Conservation (phyloP, 139 green algal species). For the Tetradesmus obliquus region DNA sequence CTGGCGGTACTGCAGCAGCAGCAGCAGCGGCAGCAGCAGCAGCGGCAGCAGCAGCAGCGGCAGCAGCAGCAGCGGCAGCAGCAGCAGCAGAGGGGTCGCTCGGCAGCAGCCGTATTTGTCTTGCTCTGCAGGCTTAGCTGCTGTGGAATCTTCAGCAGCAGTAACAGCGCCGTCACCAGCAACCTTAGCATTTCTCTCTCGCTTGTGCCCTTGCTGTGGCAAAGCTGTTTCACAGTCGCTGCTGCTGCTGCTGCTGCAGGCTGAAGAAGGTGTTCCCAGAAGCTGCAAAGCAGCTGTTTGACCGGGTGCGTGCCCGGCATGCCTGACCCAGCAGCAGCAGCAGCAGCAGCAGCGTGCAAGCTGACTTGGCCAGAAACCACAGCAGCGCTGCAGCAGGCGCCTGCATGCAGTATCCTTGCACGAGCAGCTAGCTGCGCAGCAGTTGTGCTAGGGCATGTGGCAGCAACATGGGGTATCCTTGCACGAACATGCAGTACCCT, state of each 20-base stretch:
- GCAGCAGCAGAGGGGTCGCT: too few relatives aligned
- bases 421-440: background rate
- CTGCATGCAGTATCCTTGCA: background rate
- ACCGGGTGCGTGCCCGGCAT: background rate
- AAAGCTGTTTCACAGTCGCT: background rate
- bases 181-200: too few relatives aligned
- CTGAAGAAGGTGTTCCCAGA: conserved; percentile 8
- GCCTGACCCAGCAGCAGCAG: background rate
- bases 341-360: background rate
- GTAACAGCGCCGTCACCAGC: too few relatives aligned
- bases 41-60: too few relatives aligned
- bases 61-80: too few relatives aligned
- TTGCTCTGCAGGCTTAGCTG: too few relatives aligned
- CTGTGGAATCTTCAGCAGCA: too few relatives aligned
- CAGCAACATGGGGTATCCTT: background rate
- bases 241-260: background rate
- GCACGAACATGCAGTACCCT: too few relatives aligned
- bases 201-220: background rate
- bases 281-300: conserved; percentile 20
- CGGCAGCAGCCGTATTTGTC: too few relatives aligned
- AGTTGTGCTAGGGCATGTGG: background rate
- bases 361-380: too few relatives aligned
- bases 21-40: background rate
- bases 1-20: background rate
- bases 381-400: background rate